A percentile compares a stretch with the other conserved stretches of the same genome.
phyloP scores from a whole-genome alignment of 352 stramenopile genomes.

The Chrysophaeum taylorii region DNA sequence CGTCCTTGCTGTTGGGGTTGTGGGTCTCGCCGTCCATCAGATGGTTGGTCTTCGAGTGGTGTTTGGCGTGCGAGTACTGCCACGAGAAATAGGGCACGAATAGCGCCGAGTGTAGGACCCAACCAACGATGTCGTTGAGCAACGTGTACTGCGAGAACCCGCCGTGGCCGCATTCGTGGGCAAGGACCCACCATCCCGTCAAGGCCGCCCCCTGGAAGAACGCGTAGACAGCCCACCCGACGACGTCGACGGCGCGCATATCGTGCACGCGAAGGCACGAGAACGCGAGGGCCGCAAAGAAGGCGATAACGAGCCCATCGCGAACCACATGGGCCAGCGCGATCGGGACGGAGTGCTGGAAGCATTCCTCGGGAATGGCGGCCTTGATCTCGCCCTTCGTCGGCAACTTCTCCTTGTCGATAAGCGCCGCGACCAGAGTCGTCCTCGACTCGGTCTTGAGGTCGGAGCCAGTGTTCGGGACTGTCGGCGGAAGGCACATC shows the following conservation, averaged over 20 bases:
- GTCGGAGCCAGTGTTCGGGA: no score
- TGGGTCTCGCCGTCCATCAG: slow-evolving; percentile 94
- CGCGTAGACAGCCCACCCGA: slow-evolving; percentile 85
- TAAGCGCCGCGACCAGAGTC: slow-evolving; percentile 13
- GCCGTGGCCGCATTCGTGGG: slow-evolving; percentile 94
- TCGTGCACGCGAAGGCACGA: slow-evolving; percentile 39
- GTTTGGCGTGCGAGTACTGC: slow-evolving; percentile 69
- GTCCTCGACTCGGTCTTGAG: neutral
- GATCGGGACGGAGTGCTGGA: slow-evolving; percentile 78
- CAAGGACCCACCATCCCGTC: slow-evolving; percentile 91
- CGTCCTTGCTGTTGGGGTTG: slow-evolving; percentile 64
- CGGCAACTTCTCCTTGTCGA: slow-evolving; percentile 21
- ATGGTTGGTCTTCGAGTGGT: slow-evolving; percentile 58
- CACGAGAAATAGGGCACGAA: slow-evolving; percentile 97
- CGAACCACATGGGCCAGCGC: slow-evolving; percentile 78
- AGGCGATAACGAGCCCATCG: slow-evolving; percentile 73
- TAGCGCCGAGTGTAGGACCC: slow-evolving; percentile 87
- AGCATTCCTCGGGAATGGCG: slow-evolving; percentile 81
- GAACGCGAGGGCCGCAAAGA: slow-evolving; percentile 68
- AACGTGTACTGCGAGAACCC: slow-evolving; percentile 81
- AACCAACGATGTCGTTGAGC: slow-evolving; percentile 89
- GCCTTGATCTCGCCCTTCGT: slow-evolving; percentile 45
- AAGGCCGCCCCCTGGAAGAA: slow-evolving; percentile 93
- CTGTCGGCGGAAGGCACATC: no score
- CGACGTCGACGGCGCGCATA: slow-evolving; percentile 28